Conservation (phyloP, 169 alveolate species). For the Eimeria zaria region DNA sequence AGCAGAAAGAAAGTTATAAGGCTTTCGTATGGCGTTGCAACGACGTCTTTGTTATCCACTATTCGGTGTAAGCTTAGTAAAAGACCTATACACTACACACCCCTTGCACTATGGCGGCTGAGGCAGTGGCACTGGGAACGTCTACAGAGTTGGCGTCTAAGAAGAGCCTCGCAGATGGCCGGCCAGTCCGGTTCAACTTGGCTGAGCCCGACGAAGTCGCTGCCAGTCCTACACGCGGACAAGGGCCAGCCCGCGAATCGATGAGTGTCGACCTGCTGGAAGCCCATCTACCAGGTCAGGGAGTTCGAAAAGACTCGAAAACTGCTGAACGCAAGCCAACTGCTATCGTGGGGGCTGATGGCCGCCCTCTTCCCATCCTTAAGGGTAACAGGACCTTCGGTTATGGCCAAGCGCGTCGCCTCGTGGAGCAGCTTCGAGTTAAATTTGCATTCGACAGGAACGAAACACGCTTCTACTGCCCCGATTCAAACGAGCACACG, state of each 20-base stretch:
- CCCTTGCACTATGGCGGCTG: conserved; percentile 55
- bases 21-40: not conserved
- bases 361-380: conserved; percentile 54
- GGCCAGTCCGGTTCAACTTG: conserved; percentile 38
- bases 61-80: not conserved
- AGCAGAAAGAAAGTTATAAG: not conserved
- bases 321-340: conserved; percentile 31
- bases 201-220: not conserved
- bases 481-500: conserved; percentile 43
- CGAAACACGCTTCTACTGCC: conserved; percentile 58
- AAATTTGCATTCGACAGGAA: conserved; percentile 74
- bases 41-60: not conserved
- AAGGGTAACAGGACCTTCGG: conserved; percentile 38
- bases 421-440: conserved; percentile 62
- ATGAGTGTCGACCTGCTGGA: not conserved
- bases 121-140: conserved; percentile 24
- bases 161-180: conserved; percentile 44
- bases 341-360: conserved; percentile 28
- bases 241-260: not conserved
- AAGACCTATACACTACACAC: not conserved
- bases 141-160: not conserved
- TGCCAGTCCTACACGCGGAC: not conserved
- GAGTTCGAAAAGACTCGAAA: not conserved
- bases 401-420: conserved; percentile 65
- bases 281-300: not conserved